Percentiles rank a stretch among this genome's conserved stretches.
phyloP scores from a whole-genome alignment of 495 filamentous ascomycete genomes.

The Cercophora newfieldiana region DNA sequence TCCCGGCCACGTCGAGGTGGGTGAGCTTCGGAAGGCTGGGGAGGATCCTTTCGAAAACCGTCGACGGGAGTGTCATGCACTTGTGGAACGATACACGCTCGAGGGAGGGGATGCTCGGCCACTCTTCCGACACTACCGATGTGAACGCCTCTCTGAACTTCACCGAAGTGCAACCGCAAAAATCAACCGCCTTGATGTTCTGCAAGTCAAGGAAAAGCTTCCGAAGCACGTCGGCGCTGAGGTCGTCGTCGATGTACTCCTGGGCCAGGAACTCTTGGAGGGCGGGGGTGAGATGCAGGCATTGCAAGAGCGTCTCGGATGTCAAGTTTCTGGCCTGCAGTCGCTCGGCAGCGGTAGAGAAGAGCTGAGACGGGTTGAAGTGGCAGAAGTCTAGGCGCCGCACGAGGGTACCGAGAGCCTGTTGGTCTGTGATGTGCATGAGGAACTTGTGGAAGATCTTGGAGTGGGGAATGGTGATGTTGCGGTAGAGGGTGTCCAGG shows the following conservation, averaged over 20 bases:
- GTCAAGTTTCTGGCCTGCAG: slow-evolving; percentile 80
- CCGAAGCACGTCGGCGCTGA: slow-evolving; percentile 65
- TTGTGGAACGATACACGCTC: slow-evolving; percentile 77
- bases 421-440: slow-evolving; percentile 67
- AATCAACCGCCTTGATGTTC: slow-evolving; percentile 70
- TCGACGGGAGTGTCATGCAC: slow-evolving; percentile 70
- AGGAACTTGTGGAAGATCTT: slow-evolving; percentile 85
- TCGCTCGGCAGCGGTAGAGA: slow-evolving; percentile 78
- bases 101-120: slow-evolving; percentile 57
- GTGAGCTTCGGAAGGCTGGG: slow-evolving; percentile 69
- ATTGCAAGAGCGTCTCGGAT: slow-evolving; percentile 70
- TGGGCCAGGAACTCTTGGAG: slow-evolving; percentile 80
- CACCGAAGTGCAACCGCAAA: slow-evolving; percentile 75
- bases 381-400: slow-evolving; percentile 84
- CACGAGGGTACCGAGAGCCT: slow-evolving; percentile 74
- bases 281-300: slow-evolving; percentile 72
- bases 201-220: slow-evolving; percentile 75
- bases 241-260: slow-evolving; percentile 80
- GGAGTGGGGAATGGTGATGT: slow-evolving; percentile 86
- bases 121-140: slow-evolving; percentile 37
- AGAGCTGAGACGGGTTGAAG: slow-evolving; percentile 81
- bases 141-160: slow-evolving; percentile 64
- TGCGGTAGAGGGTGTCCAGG: slow-evolving; percentile 73
- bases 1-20: slow-evolving; percentile 79
- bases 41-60: slow-evolving; percentile 68